Evolutionary conservation across 257 asterid species (phyloP).

Genomic region (Gentiana macrophylla): DNA sequence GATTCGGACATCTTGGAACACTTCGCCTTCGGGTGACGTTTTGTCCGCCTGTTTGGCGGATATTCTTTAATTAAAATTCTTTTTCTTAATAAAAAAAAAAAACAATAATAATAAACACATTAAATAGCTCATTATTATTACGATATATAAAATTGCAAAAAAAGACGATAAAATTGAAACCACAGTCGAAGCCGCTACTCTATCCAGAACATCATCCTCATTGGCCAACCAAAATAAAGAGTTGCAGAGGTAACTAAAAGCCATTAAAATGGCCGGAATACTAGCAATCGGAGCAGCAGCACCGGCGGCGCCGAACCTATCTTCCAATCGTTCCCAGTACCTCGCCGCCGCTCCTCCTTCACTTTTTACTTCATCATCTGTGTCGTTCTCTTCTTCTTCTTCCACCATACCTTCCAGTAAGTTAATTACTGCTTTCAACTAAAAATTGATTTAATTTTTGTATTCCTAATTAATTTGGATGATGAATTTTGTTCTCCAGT

Average conservation of each 20-base stretch:
- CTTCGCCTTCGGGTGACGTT: too few species aligned
- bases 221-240: slow-evolving; percentile 1
- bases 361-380: slow-evolving; percentile 15
- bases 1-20: too few species aligned
- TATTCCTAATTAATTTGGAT: background rate
- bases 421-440: slow-evolving; percentile 6
- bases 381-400: slow-evolving; percentile 17
- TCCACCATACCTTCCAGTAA: slow-evolving; percentile 50
- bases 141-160: too few species aligned
- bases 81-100: too few species aligned
- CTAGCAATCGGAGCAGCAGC: slow-evolving; percentile 66
- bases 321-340: slow-evolving; percentile 44
- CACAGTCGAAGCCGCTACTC: too few species aligned
- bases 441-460: background rate
- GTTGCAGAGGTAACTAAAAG: background rate
- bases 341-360: slow-evolving; percentile 7
- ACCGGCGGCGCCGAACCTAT: slow-evolving; percentile 37
- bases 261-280: background rate
- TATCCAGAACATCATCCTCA: too few species aligned
- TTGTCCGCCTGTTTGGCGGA: too few species aligned
- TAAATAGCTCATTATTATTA: too few species aligned
- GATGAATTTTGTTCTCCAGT: slow-evolving; percentile 27
- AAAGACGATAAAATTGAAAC: too few species aligned
- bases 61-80: too few species aligned
- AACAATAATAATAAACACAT: too few species aligned